Base-by-base conservation (phyloP, 768 basidiomycete species). In the Kwoniella mangroviensis region DNA sequence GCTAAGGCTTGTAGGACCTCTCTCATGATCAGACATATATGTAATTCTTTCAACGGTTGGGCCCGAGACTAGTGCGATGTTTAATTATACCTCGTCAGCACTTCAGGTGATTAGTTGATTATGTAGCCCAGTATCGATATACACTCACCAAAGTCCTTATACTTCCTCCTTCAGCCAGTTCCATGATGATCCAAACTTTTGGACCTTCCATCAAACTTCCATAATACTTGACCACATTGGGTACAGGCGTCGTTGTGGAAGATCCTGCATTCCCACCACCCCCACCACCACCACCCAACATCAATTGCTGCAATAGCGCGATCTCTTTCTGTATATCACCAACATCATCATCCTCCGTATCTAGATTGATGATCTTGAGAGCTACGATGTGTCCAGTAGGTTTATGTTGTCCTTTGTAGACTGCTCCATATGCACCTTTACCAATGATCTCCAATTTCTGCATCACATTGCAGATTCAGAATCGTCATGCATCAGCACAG, bases 181-280 rank as follows among this genome's bases (percentile, higher is more conserved):
- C 97, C 97, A 99, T 99, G 45, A 91, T 93, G 75, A 99, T 98
- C 95, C 97, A 99, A 11, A 99, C 93, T 59, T 93, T 91, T 34
- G 94, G 92, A 0, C 94, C 95, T 79, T 96, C 92, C 80, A 97
- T 87, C 84, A 92, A 90, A 84, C 94, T 97, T n/a, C 94, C 96
- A 83, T 90, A 97, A 85, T 99, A 99, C 77, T 92, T 98, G 78
- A 97, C 89, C 68, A 87, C 86, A 80, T 95, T 95, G 34, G 92
- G 90, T 0, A 92, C 92, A 68, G 93, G 93, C 56, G 85, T 75
- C 12, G 60, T 69, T 26, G 62, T 71, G 26, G 72, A 68, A 59
- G 85, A 75, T 22, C 65, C 67, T 26, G 63, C 73, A 40, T 73
- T 69, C 43, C 56, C 61, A 6, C 59, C 42, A 6, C 34, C 34